Percentiles rank a stretch among this genome's conserved stretches.
Evolutionary conservation across 495 filamentous ascomycete species (phyloP).

Genomic region (Elasticomyces elasticus): DNA sequence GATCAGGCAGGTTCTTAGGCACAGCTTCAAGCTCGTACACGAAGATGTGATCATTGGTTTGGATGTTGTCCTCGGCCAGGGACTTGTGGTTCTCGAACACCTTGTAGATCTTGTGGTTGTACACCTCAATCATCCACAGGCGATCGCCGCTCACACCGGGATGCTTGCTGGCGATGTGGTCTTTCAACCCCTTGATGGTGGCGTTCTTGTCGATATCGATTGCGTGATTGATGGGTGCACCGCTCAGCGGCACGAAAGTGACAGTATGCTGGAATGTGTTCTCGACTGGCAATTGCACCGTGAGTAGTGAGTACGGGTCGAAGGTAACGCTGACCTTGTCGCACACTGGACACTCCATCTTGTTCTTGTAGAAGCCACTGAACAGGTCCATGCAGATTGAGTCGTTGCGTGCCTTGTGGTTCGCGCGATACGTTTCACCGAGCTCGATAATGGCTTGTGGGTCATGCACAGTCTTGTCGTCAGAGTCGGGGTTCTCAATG

Average conservation of each 20-base stretch:
- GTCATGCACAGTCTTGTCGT: conserved; percentile 88
- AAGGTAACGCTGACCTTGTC: conserved; percentile 97
- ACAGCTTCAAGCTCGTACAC: conserved; percentile 70
- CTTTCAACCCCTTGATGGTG: conserved; percentile 62
- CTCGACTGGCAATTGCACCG: conserved; percentile 78
- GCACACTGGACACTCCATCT: conserved; percentile 80
- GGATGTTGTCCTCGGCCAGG: conserved; percentile 59
- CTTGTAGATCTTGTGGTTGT: conserved; percentile 71
- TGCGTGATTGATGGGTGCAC: conserved; percentile 54
- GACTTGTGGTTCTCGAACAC: conserved; percentile 57
- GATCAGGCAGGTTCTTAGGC: conserved; percentile 61
- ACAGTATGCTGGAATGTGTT: conserved; percentile 63
- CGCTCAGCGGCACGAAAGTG: conserved; percentile 61
- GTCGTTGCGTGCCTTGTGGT: conserved; percentile 86
- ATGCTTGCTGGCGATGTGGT: conserved; percentile 61
- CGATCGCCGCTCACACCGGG: conserved; percentile 41
- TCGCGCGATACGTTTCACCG: conserved; percentile 77
- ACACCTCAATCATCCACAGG: conserved; percentile 69
- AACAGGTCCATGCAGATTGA: conserved; percentile 92
- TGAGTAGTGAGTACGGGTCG: conserved; percentile 92
- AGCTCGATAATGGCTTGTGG: conserved; percentile 66
- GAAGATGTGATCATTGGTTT: conserved; percentile 51
- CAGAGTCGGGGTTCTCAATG: conserved; percentile 94
- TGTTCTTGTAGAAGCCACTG: conserved; percentile 96
- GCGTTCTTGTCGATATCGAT: conserved; percentile 84